These are phyloP conservation scores for Puccinia novopanici DNA, from an alignment of 1,284 basidiomycete species.

Conservation along the genomic window DNA sequence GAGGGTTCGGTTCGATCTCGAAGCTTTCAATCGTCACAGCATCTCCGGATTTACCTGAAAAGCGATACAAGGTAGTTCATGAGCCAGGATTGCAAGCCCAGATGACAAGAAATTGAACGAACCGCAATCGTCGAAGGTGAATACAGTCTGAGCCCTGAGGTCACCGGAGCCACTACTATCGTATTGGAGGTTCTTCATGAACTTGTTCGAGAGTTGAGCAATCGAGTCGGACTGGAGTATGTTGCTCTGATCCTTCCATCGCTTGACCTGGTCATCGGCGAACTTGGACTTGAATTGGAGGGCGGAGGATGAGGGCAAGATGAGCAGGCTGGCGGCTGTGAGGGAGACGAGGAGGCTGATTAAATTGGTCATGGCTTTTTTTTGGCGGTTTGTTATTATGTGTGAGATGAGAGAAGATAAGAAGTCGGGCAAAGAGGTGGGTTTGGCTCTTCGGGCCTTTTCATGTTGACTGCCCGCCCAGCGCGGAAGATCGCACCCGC, in stretches of 20 bases:
- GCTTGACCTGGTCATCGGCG: background rate
- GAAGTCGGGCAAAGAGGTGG: too few species aligned
- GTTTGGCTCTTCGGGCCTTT: too few species aligned
- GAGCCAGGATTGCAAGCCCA: background rate
- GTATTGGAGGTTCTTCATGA: constrained; percentile 24
- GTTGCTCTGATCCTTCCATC: background rate
- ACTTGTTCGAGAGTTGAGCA: constrained; percentile 17
- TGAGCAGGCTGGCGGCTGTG: background rate
- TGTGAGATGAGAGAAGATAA: background rate
- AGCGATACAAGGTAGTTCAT: background rate
- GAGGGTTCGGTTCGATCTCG: constrained; percentile 66
- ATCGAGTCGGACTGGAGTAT: constrained; percentile 32
- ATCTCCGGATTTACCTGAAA: constrained; percentile 25
- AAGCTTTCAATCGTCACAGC: constrained; percentile 42
- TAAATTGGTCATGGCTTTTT: background rate
- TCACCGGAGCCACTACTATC: background rate
- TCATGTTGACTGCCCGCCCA: too few species aligned
- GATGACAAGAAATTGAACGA: background rate
- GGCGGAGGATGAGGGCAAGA: background rate
- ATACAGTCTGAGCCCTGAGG: background rate
- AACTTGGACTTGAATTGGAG: background rate
- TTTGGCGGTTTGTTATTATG: background rate
- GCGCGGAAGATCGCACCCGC: too few species aligned
- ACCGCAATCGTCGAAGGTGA: constrained; percentile 39
- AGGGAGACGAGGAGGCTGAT: background rate